Evolutionary conservation across 169 alveolate genomes (phyloP), one percentile per base, ranked within the genome.

Genomic region (Eimeria nieschulzi): DNA sequence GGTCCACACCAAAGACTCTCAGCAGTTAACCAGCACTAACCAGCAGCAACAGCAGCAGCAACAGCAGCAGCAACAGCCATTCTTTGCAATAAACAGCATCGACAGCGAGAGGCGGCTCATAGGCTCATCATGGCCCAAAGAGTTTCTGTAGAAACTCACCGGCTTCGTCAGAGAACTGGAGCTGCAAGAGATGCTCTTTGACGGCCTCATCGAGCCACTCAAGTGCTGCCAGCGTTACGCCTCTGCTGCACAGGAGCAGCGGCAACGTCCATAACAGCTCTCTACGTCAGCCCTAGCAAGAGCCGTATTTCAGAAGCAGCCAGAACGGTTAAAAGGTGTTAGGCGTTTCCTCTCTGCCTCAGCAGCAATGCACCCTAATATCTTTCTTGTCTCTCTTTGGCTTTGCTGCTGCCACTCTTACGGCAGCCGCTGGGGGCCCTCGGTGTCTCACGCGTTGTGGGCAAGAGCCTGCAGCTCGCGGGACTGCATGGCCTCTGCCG

Each of bases 171-270:
- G 75, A 66, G 39, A 66, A 25, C 75, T 66, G 13, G 13, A 66
- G 75, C 33, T 66, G 75, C 75, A 66, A n/a, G 13, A 66, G 26
- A 66, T 66, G 75, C 75, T 66, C 75, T 25, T 2, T 17, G 39
- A 66, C 39, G 75, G 75, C 75, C 1, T 66, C 75, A 1, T 66
- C 33, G 21, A 66, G 75, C 75, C 21, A 17, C 2, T 8, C 75
- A 9, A 66, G 33, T 19, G 75, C 75, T 9, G 75, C 75, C 13
- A 66, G 33, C 33, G 21, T 25, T 17, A 66, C 75, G n/a, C 75
- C 75, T 25, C 7, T 66, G 33, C 75, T 66, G 75, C 75, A 66
- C 6, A 15, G 75, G 75, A 66, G 33, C 75, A 66, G 75, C 75
- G 26, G 33, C 33, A 66, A 9, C 75, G 21, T 5, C 75, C 15